Percentiles rank a stretch among this genome's conserved stretches.
Conservation (phyloP, 2,329 filamentous ascomycete genomes). For the Colletotrichum sp. region DNA sequence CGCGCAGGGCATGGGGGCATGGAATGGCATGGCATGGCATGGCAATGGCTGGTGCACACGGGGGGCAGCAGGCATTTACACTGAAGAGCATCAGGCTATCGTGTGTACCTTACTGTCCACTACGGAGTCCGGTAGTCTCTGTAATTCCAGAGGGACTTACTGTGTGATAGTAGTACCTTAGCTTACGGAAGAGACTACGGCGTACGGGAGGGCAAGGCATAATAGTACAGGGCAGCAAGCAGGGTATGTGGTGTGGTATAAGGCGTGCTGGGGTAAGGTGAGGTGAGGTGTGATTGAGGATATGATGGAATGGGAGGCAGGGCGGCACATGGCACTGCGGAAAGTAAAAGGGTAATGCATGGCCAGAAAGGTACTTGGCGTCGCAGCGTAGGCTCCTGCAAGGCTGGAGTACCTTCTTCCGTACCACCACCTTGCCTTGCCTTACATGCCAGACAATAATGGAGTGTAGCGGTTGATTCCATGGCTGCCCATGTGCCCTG, state of each 20-base stretch:
- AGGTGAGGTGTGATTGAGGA: conserved; percentile 6
- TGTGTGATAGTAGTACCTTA: too few relatives aligned
- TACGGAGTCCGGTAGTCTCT: not conserved
- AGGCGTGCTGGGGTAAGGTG: not conserved
- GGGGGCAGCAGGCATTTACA: not conserved
- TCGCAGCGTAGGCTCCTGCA: not conserved
- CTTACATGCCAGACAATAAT: not conserved
- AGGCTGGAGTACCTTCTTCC: not conserved
- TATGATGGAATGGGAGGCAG: not conserved
- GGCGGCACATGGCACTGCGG: conserved; percentile 1
- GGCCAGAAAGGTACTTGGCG: not conserved
- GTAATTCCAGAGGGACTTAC: not conserved
- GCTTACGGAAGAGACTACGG: not conserved
- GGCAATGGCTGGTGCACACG: not conserved
- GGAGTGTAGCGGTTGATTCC: not conserved
- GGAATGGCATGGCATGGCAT: not conserved
- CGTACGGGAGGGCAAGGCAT: not conserved
- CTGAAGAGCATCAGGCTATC: not conserved
- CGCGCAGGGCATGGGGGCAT: not conserved
- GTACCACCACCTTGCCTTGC: not conserved
- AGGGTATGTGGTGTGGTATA: not conserved
- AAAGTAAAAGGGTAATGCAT: not conserved
- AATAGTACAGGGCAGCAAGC: not conserved
- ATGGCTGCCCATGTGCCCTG: not conserved
- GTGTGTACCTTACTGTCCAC: not conserved